phyloP scores from a whole-genome alignment of 305 asterid species.

The Fraxinus paxiana region DNA sequence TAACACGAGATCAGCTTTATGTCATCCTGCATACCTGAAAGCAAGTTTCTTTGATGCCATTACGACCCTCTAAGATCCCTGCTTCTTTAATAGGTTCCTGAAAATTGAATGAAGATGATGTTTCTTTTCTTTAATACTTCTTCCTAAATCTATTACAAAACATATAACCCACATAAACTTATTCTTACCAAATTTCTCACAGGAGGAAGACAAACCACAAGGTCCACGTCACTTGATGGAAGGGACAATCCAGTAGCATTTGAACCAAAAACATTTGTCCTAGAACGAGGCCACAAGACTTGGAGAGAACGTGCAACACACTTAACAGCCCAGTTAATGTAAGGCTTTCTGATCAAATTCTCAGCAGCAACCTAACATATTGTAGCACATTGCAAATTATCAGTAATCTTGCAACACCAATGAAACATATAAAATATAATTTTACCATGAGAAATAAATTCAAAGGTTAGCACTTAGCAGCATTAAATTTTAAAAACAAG shows the following conservation, averaged over 20 bases:
- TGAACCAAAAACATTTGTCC: slow-evolving; percentile 89
- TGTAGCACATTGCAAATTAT: slow-evolving; percentile 24
- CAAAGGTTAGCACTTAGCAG: slow-evolving; percentile 22
- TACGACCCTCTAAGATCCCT: slow-evolving; percentile 97
- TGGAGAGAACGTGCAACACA: slow-evolving; percentile 97
- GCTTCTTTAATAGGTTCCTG: slow-evolving; percentile 99
- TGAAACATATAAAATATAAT: slow-evolving; percentile 11
- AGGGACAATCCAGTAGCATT: slow-evolving; percentile 95
- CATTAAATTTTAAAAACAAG: slow-evolving; percentile 12
- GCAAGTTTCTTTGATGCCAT: slow-evolving; percentile 97
- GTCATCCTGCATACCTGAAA: slow-evolving; percentile 68
- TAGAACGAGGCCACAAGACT: slow-evolving; percentile 98
- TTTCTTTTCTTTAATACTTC: slow-evolving; percentile 9
- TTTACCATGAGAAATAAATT: slow-evolving; percentile 16
- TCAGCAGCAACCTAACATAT: slow-evolving; percentile 77
- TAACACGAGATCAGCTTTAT: slow-evolving; percentile 10
- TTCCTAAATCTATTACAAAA: slow-evolving; percentile 11
- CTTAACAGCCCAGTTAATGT: slow-evolving; percentile 96
- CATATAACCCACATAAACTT: background rate
- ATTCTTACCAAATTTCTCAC: slow-evolving; percentile 95
- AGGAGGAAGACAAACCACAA: slow-evolving; percentile 96
- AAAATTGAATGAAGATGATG: slow-evolving; percentile 22
- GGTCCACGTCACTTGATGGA: slow-evolving; percentile 98
- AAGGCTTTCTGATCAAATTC: slow-evolving; percentile 80
- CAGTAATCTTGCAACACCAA: slow-evolving; percentile 20